Conservation (phyloP, 345 rosid species). For the Psidium guajava region DNA sequence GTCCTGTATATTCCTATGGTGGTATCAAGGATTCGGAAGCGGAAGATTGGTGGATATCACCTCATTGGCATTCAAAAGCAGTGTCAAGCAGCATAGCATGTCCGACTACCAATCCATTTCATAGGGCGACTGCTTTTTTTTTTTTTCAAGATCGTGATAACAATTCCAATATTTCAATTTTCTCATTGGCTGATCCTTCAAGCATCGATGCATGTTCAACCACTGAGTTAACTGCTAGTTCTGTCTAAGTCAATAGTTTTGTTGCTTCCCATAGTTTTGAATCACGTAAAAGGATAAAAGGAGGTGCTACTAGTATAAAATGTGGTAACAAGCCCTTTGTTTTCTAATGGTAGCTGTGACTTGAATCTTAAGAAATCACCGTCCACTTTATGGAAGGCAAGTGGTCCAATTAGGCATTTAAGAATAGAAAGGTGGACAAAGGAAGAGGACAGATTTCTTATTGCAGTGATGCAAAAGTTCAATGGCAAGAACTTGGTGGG, state of each 20-base stretch:
- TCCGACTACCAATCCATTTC: neutral
- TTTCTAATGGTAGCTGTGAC: no score
- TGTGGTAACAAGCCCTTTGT: neutral
- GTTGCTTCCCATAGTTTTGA: neutral
- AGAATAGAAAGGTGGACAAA: no score
- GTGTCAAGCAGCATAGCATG: neutral
- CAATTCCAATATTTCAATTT: neutral
- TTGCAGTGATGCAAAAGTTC: no score
- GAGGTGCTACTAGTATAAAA: neutral
- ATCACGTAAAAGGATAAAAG: neutral
- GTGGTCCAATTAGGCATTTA: no score
- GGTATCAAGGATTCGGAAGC: neutral
- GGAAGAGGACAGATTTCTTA: no score
- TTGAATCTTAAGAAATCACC: no score
- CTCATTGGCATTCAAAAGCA: neutral
- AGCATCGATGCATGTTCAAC: neutral
- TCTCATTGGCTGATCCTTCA: neutral
- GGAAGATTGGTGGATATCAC: neutral
- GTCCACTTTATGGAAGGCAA: no score
- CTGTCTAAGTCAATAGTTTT: neutral
- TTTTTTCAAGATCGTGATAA: neutral
- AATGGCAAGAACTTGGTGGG: no score
- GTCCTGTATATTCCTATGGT: neutral
- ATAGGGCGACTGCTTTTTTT: neutral
- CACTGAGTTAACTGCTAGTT: neutral